Evolutionary conservation across 2,329 filamentous ascomycete genomes (phyloP), one percentile per base, ranked within the genome.

Genomic region (Trichophaea hybrida): DNA sequence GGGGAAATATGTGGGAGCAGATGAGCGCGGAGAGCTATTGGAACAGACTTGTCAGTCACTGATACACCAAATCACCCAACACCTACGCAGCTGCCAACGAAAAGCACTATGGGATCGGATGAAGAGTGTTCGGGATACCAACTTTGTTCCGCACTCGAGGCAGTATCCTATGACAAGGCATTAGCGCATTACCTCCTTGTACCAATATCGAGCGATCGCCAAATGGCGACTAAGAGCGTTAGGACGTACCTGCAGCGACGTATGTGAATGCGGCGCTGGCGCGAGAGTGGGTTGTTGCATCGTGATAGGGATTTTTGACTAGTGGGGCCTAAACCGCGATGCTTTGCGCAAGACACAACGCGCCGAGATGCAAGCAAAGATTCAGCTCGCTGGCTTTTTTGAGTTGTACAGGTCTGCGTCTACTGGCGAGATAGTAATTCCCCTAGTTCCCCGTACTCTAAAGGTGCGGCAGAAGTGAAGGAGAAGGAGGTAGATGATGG

Each of bases 1-100:
- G 59, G 52, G 43, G 60, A 51, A 40, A 63, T 60, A 37, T 64
- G 63, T 31, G 61, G 59, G 31, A 83, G 75, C 49, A 83, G 78
- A 68, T 82, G 80, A 69, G 83, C 80, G 72, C 80, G 77, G 69
- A 83, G 76, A 70, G 79, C 80, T 83, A 67, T 54, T 55, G 43
- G 59, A 53, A 59, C 54, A 40, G 38, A 55, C 58, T 57, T 43
- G 61, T 63, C 57, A 61, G 61, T 51, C 58, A 58, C 61, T 59
- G 49, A 54, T 61, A 51, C 38, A 48, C 40, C 48, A 52, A 35
- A 48, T 15, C 6, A 32, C 12, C 10, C 32, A 17, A 56, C 15
- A 48, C 15, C 12, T 48, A 24, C 24, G 24, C 24, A 24, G 24
- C 24, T 24, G 24, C 24, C 24, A 24, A 24, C 24, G 24, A 24